Evolutionary conservation across 83 land plant genomes (phyloP).

Genomic region (Diphasiastrum complanatum): DNA sequence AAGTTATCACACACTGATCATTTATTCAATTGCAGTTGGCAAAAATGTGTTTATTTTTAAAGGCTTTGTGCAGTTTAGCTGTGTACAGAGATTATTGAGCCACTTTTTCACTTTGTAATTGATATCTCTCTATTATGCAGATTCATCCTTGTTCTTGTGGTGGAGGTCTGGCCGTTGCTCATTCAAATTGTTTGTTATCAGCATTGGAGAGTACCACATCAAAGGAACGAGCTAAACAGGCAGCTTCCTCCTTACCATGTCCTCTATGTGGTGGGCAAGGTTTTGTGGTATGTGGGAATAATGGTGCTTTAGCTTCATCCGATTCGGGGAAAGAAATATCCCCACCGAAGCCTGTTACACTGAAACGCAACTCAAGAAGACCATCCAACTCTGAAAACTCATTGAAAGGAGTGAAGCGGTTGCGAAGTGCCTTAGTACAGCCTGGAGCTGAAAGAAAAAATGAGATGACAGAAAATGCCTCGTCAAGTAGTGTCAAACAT

Average conservation of each 20-base stretch:
- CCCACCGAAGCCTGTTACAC: not conserved
- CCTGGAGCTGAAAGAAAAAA: constrained; percentile 6
- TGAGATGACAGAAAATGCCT: constrained; percentile 9
- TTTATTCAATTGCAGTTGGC: too few relatives aligned
- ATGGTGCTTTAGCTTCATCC: not conserved
- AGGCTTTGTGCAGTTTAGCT: too few relatives aligned
- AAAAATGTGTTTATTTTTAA: too few relatives aligned
- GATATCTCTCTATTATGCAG: constrained; percentile 3
- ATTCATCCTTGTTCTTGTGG: constrained; percentile 19
- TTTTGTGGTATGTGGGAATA: not conserved
- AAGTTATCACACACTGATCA: too few relatives aligned
- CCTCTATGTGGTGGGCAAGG: constrained; percentile 3
- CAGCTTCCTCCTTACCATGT: not conserved
- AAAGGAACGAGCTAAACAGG: constrained; percentile 7
- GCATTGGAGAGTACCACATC: constrained; percentile 1
- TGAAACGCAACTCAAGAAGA: constrained; percentile 7
- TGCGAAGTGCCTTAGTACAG: constrained; percentile 18
- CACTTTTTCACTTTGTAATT: not conserved
- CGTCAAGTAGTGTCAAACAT: constrained; percentile 8
- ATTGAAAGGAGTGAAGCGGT: constrained; percentile 8
- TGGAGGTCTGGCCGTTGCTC: constrained; percentile 13
- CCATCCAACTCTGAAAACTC: constrained; percentile 9
- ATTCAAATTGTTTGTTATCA: constrained; percentile 8
- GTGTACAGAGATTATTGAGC: too few relatives aligned
- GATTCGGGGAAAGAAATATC: not conserved